These are phyloP conservation scores for Candida golubevii DNA, from an alignment of 805 yeast species.

Conservation along the genomic window DNA sequence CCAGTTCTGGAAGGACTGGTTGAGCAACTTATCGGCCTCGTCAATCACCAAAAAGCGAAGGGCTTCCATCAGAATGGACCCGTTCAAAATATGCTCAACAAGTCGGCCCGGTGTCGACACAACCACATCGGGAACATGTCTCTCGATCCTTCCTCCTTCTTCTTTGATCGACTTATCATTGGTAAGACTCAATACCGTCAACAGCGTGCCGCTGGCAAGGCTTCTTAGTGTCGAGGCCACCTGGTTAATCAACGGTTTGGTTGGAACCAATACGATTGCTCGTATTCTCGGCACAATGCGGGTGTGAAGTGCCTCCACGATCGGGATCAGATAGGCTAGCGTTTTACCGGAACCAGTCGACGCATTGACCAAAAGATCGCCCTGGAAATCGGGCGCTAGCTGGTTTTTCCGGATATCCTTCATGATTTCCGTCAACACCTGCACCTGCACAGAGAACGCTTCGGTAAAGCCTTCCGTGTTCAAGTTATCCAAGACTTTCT, in stretches of 20 bases:
- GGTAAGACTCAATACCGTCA: slow-evolving; percentile 60
- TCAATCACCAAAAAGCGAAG: slow-evolving; percentile 67
- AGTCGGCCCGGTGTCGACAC: slow-evolving; percentile 76
- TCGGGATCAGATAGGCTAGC: slow-evolving; percentile 79
- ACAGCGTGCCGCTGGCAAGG: slow-evolving; percentile 61
- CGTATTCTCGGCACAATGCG: slow-evolving; percentile 70
- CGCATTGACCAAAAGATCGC: slow-evolving; percentile 86
- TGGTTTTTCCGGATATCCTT: slow-evolving; percentile 38
- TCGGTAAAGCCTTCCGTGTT: slow-evolving; percentile 38
- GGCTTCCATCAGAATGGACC: slow-evolving; percentile 43
- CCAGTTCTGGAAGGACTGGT: slow-evolving; percentile 95
- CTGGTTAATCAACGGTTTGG: slow-evolving; percentile 81
- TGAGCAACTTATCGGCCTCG: slow-evolving; percentile 78
- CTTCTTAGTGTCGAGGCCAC: slow-evolving; percentile 61
- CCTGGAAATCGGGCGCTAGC: slow-evolving; percentile 50
- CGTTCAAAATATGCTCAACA: slow-evolving; percentile 62
- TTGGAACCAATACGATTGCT: slow-evolving; percentile 82
- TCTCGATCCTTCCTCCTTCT: slow-evolving; percentile 51
- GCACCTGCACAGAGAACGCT: slow-evolving; percentile 77
- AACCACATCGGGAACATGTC: slow-evolving; percentile 58
- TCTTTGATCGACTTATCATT: slow-evolving; percentile 51
- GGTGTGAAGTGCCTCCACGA: slow-evolving; percentile 59
- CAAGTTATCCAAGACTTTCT: slow-evolving; percentile 45
- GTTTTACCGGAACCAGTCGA: slow-evolving; percentile 97
- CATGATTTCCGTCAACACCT: slow-evolving; percentile 54